Percentiles rank a stretch among this genome's conserved stretches.
These are phyloP conservation scores for Zymoseptoria passerinii DNA, from an alignment of 2,329 filamentous ascomycete genomes.

Conservation along the genomic window DNA sequence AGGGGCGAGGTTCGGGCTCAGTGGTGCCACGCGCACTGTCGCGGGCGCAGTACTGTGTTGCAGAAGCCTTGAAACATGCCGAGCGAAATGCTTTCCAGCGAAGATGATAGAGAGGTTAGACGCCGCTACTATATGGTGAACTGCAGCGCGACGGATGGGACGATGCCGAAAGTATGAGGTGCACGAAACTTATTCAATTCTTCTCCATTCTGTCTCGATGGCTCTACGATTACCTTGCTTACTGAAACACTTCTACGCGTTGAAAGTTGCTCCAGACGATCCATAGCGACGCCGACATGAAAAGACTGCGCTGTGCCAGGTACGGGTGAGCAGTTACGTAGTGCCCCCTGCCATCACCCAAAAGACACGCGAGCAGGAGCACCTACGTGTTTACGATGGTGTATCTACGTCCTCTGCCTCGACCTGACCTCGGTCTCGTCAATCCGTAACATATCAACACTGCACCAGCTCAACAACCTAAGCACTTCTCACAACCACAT, in stretches of 20 bases:
- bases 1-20: background rate
- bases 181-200: background rate
- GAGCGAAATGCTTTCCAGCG: background rate
- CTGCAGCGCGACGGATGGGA: background rate
- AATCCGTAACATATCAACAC: background rate
- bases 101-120: background rate
- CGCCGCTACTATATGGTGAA: background rate
- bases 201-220: background rate
- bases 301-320: background rate
- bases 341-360: too few relatives aligned
- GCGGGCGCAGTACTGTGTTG: background rate
- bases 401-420: background rate
- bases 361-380: too few relatives aligned
- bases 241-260: background rate
- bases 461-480: background rate
- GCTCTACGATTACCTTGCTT: background rate
- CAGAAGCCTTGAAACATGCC: background rate
- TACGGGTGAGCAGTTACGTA: background rate
- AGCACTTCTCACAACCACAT: background rate
- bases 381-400: too few relatives aligned
- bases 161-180: background rate
- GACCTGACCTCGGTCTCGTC: background rate
- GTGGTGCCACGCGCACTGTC: background rate
- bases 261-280: background rate
- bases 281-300: background rate